A percentile compares a stretch with the other conserved stretches of the same genome.
These are phyloP conservation scores for Barbarea vulgaris DNA, from an alignment of 345 rosid genomes.

Conservation along the genomic window DNA sequence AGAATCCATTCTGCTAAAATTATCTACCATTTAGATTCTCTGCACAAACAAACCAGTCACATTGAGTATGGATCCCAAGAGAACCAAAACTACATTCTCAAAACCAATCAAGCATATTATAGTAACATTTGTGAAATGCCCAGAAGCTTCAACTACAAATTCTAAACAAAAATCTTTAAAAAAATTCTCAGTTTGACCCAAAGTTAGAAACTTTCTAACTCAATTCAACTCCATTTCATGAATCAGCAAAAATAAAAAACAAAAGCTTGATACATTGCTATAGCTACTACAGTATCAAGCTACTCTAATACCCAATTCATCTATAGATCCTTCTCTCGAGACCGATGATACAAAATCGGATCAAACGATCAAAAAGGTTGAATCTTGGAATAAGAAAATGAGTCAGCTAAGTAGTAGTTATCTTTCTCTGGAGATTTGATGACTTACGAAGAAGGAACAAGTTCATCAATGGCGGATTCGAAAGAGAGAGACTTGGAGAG, in stretches of 20 bases:
- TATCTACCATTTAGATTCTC: constrained; percentile 16
- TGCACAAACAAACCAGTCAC: constrained; percentile 28
- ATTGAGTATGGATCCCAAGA: constrained; percentile 4
- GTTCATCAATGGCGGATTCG: constrained; percentile 35
- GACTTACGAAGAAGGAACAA: constrained; percentile 22
- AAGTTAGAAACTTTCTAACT: constrained; percentile 33
- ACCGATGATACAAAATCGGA: constrained; percentile 18
- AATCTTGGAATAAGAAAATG: constrained; percentile 14
- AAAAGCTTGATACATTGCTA: constrained; percentile 1
- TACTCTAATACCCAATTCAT: neutral
- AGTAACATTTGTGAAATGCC: constrained; percentile 5
- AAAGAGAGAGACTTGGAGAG: constrained; percentile 31
- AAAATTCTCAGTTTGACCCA: constrained; percentile 10
- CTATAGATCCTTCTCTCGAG: constrained; percentile 30
- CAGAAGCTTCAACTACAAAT: constrained; percentile 8
- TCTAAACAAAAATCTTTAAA: neutral
- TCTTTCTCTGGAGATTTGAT: constrained; percentile 15
- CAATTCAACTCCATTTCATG: constrained; percentile 29
- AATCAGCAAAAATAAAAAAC: constrained; percentile 7
- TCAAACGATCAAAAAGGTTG: constrained; percentile 29
- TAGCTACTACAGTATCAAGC: neutral
- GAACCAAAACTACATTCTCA: neutral
- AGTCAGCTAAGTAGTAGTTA: neutral
- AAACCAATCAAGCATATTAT: neutral
- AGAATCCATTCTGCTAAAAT: constrained; percentile 57